A percentile compares a stretch with the other conserved stretches of the same genome.
Evolutionary conservation across 176 grass and related monocot species (phyloP).

Genomic region (Oryza australiensis): DNA sequence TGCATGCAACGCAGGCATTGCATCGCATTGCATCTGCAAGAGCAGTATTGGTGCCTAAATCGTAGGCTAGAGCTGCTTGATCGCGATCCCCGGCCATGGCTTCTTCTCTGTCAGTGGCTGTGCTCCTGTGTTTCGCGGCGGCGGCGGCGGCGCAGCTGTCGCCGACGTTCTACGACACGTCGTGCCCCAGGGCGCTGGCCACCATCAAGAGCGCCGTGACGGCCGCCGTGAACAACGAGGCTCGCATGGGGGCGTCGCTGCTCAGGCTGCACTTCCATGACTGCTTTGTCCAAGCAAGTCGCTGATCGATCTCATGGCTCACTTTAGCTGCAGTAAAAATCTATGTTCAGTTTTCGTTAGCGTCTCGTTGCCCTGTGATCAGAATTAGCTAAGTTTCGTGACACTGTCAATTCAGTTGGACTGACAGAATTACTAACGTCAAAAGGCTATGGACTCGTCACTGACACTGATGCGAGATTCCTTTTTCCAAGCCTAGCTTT

Average conservation of each 20-base stretch:
- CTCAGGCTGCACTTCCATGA: slow-evolving; percentile 91
- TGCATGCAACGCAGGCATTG: slow-evolving; percentile 38
- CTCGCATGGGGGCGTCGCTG: slow-evolving; percentile 72
- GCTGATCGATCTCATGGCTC: too few species aligned
- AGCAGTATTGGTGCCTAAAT: neutral
- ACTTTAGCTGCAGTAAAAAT: neutral
- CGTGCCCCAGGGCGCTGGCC: slow-evolving; percentile 53
- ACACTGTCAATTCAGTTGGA: neutral
- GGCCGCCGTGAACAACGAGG: slow-evolving; percentile 43
- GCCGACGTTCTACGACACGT: slow-evolving; percentile 68
- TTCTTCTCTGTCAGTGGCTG: neutral
- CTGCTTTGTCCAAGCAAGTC: slow-evolving; percentile 70
- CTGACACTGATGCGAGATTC: neutral
- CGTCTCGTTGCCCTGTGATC: neutral
- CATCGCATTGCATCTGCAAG: slow-evolving; percentile 12
- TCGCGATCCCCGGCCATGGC: slow-evolving; percentile 27
- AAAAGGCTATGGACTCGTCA: neutral
- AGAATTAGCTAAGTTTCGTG: neutral
- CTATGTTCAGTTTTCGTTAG: neutral
- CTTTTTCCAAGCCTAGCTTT: neutral
- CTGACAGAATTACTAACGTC: neutral
- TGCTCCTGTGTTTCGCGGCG: slow-evolving; percentile 32
- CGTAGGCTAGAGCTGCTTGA: neutral
- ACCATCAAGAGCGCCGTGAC: slow-evolving; percentile 63
- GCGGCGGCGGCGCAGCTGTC: slow-evolving; percentile 69